Evolutionary conservation across 2,329 filamentous ascomycete genomes (phyloP), one percentile per base, ranked within the genome.

Genomic region (Thelonectria discophora): DNA sequence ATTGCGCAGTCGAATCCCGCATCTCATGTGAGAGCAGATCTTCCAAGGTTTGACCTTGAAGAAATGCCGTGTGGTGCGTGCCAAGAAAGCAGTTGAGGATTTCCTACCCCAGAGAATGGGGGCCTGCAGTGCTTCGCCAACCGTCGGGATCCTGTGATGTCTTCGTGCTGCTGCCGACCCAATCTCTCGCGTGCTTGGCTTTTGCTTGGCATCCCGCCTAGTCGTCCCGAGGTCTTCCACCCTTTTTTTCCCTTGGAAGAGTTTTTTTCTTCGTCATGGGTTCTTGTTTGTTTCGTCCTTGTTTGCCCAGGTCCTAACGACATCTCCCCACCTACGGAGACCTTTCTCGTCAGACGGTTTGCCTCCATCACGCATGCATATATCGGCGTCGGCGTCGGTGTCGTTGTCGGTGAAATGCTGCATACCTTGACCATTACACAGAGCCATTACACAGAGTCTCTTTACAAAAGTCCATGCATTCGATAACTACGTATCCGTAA

Each of bases 131-230:
- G n/a, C n/a, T n/a, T n/a, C n/a, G n/a, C n/a, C n/a, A n/a, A n/a
- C 11, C 30, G 30, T 11, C 30, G 7, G 34, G 53, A 53, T 53
- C 48, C 30, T 53, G 42, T 57, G 53, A 53, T 53, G 51, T 24
- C 42, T 37, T 42, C 45, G 52, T 48, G 48, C 27, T 45, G 55
- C 51, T 46, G 48, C 37, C 12, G 34, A 18, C 30, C 34, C 58
- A 61, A 61, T 61, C 58, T 61, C 47, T 48, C 42, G 17, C 9
- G 12, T 32, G 48, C 53, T 61, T 61, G 53, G 58, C n/a, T n/a
- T 42, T 46, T 32, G 5, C 56, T 59, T 59, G 56, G 56, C 56
- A 55, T 37, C 56, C 43, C n/a, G 39, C 27, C 40, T 51, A 17
- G 34, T 3, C 17, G 32, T 27, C 48, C 53, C 42, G 30, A 51